Conservation (phyloP, 495 filamentous ascomycete genomes). For the Trypethelium eluteriae region DNA sequence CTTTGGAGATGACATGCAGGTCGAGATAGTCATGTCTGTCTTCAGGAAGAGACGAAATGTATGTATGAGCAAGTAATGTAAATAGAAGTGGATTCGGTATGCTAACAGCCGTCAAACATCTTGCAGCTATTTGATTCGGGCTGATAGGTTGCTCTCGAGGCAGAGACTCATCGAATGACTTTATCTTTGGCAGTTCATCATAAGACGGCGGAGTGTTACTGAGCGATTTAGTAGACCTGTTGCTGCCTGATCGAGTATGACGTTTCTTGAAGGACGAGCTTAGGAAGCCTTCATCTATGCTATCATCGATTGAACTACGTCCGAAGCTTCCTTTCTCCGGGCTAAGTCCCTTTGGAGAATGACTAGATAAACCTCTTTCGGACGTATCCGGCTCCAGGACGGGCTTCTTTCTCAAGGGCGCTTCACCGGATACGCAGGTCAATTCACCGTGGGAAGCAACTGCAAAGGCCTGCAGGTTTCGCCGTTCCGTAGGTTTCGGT, state of each 20-base stretch:
- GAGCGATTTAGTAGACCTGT: constrained; percentile 34
- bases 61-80: constrained; percentile 34
- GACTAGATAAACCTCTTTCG: constrained; percentile 20
- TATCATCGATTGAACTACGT: constrained; percentile 39
- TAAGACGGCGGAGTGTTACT: constrained; percentile 32
- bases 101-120: constrained; percentile 24
- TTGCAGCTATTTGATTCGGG: constrained; percentile 34
- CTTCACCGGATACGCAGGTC: constrained; percentile 38
- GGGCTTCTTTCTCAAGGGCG: constrained; percentile 9
- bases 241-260: constrained; percentile 31
- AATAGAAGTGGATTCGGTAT: constrained; percentile 27
- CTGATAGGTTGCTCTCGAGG: constrained; percentile 30
- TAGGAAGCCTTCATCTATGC: constrained; percentile 40
- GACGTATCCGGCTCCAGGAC: constrained; percentile 31
- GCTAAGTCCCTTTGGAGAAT: constrained; percentile 25
- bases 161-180: constrained; percentile 32
- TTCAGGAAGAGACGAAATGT: constrained; percentile 15
- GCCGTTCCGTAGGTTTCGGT: constrained; percentile 68
- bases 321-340: constrained; percentile 33
- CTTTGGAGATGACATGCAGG: neutral
- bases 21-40: neutral
- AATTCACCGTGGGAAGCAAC: constrained; percentile 56
- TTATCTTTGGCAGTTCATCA: constrained; percentile 16
- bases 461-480: constrained; percentile 53
- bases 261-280: constrained; percentile 32